Evolutionary conservation across 2,329 filamentous ascomycete genomes (phyloP), one percentile per base, ranked within the genome.

Genomic region (Cercospora sojina): DNA sequence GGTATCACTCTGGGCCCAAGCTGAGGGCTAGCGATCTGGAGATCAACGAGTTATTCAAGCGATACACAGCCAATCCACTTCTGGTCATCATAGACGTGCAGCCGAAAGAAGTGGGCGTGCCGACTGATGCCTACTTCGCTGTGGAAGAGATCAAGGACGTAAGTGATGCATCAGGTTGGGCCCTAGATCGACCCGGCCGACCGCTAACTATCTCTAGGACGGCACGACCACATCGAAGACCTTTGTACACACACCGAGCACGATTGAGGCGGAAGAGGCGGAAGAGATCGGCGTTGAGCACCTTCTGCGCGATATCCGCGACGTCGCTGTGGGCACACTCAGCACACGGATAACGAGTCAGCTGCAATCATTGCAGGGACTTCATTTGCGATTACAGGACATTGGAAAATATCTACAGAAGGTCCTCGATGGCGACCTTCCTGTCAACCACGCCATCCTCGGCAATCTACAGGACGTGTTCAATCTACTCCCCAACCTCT

Each of bases 61-160:
- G 93, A 84, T 99, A 99, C 84, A 97, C 93, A 62, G 92, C 95
- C 20, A 96, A 98, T 77, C 95, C 95, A 59, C 84, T 99, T 73
- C 87, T 99, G 62, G 94, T 98, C 78, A 99, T 99, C 80, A 93
- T 99, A 74, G 95, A 99, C 78, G 95, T 99, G 69, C 94, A 98
- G 81, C 94, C 95, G 25, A 97, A 97, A 83, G 94, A 98, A 81
- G 91, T 96, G 20, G 95, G 95, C 68, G 95, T 99, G 62, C 95
- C 95, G 20, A 99, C 95, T 59, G 95, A 99, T 82, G 95, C 95
- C 57, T 99, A 99, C 84, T 99, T 99, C 83, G 95, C 95, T 5
- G 92, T 99, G 59, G 95, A 99, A 77, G 95, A 99, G 84, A 99
- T 99, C 83, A 98, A 98, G 83, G 95, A 99, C 84, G 93, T 97